Base-by-base conservation (phyloP, 371 early-diverging fungal species). In the Mucor saturninus region DNA sequence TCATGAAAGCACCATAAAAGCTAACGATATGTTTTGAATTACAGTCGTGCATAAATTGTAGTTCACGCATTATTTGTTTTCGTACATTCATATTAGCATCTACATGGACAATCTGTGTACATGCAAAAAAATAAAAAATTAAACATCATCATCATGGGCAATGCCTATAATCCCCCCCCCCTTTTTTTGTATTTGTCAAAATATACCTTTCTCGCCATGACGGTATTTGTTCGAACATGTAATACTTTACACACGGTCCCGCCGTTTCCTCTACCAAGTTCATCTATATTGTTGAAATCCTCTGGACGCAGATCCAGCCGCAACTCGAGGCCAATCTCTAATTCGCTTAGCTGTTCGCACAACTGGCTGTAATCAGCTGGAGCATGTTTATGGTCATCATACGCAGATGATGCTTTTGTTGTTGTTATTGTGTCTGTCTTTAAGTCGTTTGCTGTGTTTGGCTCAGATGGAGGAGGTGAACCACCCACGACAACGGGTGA, bases 41-140 rank as follows among this genome's bases (percentile, higher is more conserved):
- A 76, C 95, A 95, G 68, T 89, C 88, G 64, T 92, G 89, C 83
- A 95, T 83, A 75, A 94, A 91, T 69, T 92, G 88, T 56, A 95
- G 81, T 72, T 95, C 95, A 35, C 93, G 87, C 68, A 93, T 79
- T 63, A 94, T 92, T 77, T 93, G 92, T 75, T 91, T 91, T 65
- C 91, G 82, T 14, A 93, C 70, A 71, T 79, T 76, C 79, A 82
- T 73, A 56, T 87, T 83, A 14, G 86, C 85, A 57, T 92, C 91
- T 7, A 92, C 89, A 65, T 91, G 90, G 56, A 94, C 91, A 60
- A 91, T 88, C 94, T 93, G 21, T 3, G 9, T 21, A 46, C 4
- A 46, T 90, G 89, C 54, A 93, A 91, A 60, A 90, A 86, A 46
- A 52, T 32, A 26, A 39, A 26, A 9, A 29, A 15, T 57, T 50